A percentile compares a stretch with the other conserved stretches of the same genome.
Conservation (phyloP, 2,329 filamentous ascomycete species). For the Tricladium varicosporioides region DNA sequence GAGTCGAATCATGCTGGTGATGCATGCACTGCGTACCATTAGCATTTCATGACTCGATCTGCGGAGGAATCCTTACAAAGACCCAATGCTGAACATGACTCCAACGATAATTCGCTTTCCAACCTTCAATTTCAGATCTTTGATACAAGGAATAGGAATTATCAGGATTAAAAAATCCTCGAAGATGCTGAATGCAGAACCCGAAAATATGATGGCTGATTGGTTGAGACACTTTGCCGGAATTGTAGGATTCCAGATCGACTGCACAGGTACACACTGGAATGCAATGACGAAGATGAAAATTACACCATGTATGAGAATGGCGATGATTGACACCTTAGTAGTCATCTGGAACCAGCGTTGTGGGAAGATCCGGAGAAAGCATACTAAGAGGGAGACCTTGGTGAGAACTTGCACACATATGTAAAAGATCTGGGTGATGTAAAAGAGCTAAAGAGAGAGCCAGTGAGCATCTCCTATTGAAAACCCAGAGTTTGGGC, state of each 20-base stretch:
- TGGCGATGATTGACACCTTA: slow-evolving; percentile 8
- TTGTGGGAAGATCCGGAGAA: slow-evolving; percentile 11
- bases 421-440: slow-evolving; percentile 9
- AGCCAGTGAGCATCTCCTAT: neutral
- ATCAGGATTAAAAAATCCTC: slow-evolving; percentile 65
- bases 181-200: slow-evolving; percentile 65
- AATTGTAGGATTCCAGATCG: slow-evolving; percentile 14
- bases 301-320: slow-evolving; percentile 5
- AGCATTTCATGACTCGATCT: neutral
- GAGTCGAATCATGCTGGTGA: slow-evolving; percentile 24
- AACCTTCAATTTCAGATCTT: slow-evolving; percentile 57
- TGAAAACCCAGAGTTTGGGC: too few species aligned
- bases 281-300: slow-evolving; percentile 14
- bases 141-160: slow-evolving; percentile 62
- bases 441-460: slow-evolving; percentile 2
- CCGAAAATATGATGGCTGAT: slow-evolving; percentile 62
- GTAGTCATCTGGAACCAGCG: neutral
- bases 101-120: slow-evolving; percentile 68
- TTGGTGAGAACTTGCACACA: slow-evolving; percentile 14
- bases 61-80: slow-evolving; percentile 48
- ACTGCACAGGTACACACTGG: slow-evolving; percentile 15
- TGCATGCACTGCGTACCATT: slow-evolving; percentile 14
- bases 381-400: slow-evolving; percentile 14
- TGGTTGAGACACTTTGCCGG: slow-evolving; percentile 53
- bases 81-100: slow-evolving; percentile 64